A percentile compares a stretch with the other conserved stretches of the same genome.
phyloP scores from a whole-genome alignment of 2,329 filamentous ascomycete species.

The Scytalidium lignicola region DNA sequence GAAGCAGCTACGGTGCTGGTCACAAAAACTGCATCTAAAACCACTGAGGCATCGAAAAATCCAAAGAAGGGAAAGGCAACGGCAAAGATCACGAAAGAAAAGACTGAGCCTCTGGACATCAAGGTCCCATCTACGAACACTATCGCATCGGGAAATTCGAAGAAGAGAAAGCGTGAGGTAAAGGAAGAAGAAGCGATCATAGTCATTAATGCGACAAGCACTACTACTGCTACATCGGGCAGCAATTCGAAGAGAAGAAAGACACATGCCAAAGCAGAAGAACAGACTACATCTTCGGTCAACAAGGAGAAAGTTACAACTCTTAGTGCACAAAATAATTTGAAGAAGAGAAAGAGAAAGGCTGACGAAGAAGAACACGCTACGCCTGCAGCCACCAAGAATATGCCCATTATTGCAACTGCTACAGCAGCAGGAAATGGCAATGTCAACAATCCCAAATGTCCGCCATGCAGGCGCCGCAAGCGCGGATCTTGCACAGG shows the following conservation, averaged over 20 bases:
- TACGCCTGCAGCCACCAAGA: too few species aligned
- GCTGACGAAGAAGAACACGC: too few species aligned
- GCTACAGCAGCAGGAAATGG: neutral
- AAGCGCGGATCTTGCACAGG: neutral
- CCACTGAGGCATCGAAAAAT: too few species aligned
- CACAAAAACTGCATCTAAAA: too few species aligned
- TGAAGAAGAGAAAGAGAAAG: too few species aligned
- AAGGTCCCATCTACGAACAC: neutral
- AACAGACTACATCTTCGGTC: too few species aligned
- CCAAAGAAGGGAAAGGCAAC: neutral
- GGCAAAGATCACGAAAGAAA: neutral
- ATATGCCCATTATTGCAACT: neutral
- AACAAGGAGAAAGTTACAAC: too few species aligned
- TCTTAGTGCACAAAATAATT: too few species aligned
- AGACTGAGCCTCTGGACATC: neutral
- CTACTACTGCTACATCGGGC: neutral
- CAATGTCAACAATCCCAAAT: neutral
- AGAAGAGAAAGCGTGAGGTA: neutral
- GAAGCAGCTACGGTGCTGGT: too few species aligned
- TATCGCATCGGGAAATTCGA: neutral
- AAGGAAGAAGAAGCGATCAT: neutral
- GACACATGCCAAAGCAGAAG: too few species aligned
- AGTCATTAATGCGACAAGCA: neutral
- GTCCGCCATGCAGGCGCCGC: neutral
- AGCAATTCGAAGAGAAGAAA: neutral